These are phyloP conservation scores for Macrotyloma uniflorum DNA, from an alignment of 306 rosid genomes.

Conservation along the genomic window DNA sequence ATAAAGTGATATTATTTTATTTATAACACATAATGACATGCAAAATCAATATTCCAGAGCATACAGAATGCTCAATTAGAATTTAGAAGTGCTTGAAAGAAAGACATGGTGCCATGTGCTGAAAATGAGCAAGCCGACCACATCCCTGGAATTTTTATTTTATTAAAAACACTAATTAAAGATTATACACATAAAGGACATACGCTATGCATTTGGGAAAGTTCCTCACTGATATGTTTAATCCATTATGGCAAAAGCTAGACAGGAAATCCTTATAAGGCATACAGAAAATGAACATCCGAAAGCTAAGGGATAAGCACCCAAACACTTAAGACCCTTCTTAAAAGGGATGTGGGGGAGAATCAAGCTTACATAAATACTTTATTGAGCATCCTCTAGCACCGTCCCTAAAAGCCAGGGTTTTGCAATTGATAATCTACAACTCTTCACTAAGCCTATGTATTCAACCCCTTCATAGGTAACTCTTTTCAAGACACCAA, in stretches of 20 bases:
- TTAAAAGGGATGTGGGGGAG: neutral
- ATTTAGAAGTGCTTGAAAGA: constrained; percentile 24
- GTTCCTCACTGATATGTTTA: constrained; percentile 10
- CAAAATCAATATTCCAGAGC: constrained; percentile 1
- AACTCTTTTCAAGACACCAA: neutral
- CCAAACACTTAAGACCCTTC: neutral
- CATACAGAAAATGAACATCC: constrained; percentile 1
- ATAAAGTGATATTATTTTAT: constrained; percentile 31
- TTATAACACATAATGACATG: constrained; percentile 9
- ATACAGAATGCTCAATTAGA: neutral
- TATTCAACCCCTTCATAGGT: neutral
- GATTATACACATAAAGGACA: neutral
- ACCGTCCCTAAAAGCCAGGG: too few species aligned
- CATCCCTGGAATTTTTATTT: neutral
- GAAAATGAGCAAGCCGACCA: constrained; percentile 13
- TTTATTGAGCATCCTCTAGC: too few species aligned
- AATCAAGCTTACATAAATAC: neutral
- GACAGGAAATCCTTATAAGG: constrained; percentile 15
- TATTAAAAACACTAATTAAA: neutral
- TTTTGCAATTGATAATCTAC: too few species aligned
- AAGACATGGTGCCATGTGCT: constrained; percentile 26
- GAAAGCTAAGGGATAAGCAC: neutral
- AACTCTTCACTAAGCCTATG: too few species aligned
- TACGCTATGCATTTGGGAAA: neutral
- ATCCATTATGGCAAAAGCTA: constrained; percentile 18